These are phyloP conservation scores for Viridothelium virens DNA, from an alignment of 495 filamentous ascomycete species.

Conservation along the genomic window DNA sequence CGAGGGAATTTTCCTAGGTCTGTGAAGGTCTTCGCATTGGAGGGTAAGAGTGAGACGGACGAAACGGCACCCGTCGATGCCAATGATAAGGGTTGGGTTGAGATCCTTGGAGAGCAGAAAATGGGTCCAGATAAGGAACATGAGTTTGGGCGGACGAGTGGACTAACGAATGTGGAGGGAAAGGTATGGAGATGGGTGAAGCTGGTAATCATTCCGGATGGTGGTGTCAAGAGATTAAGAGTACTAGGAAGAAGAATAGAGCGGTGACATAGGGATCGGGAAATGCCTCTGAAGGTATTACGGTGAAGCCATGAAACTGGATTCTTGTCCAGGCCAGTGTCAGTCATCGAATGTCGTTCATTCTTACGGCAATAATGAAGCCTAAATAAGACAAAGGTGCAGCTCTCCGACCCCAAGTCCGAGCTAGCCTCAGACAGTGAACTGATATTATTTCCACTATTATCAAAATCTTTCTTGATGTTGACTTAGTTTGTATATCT, in stretches of 20 bases:
- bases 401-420: too few relatives aligned
- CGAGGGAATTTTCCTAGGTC: conserved; percentile 81
- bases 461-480: too few relatives aligned
- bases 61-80: conserved; percentile 37
- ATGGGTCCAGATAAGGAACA: conserved; percentile 78
- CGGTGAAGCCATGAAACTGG: too few relatives aligned
- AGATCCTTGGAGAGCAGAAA: conserved; percentile 58
- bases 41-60: conserved; percentile 43
- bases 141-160: conserved; percentile 47
- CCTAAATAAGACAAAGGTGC: too few relatives aligned
- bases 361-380: too few relatives aligned
- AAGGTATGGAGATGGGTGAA: conserved; percentile 70
- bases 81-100: conserved; percentile 60
- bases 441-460: too few relatives aligned
- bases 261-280: neutral
- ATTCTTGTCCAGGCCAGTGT: too few relatives aligned
- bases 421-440: too few relatives aligned
- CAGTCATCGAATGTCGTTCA: too few relatives aligned
- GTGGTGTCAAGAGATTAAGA: conserved; percentile 79
- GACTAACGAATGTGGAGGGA: conserved; percentile 39
- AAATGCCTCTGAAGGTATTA: too few relatives aligned
- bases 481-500: too few relatives aligned
- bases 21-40: conserved; percentile 60
- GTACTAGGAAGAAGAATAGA: conserved; percentile 60
- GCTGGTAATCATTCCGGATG: conserved; percentile 85